Evolutionary conservation across 495 filamentous ascomycete genomes (phyloP).

Genomic region (Penicillium argentinense): DNA sequence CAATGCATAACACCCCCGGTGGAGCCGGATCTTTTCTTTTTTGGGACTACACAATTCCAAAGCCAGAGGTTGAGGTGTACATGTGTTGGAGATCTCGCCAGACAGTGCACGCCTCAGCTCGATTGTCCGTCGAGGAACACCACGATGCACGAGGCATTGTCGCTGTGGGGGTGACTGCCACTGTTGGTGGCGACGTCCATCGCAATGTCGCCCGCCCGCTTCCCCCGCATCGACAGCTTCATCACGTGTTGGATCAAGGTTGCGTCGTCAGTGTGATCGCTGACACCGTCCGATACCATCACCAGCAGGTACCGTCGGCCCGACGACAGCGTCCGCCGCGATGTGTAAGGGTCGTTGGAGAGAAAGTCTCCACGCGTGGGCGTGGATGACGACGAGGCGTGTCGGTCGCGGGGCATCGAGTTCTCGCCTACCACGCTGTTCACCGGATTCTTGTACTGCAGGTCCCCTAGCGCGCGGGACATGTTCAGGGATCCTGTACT

Average conservation of each 20-base stretch:
- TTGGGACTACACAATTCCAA: background rate
- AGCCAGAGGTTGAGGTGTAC: background rate
- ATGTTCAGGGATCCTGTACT: conserved; percentile 38
- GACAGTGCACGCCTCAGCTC: background rate
- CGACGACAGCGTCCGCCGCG: conserved; percentile 18
- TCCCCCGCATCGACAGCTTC: conserved; percentile 32
- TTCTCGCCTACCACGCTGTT: conserved; percentile 21
- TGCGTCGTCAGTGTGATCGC: conserved; percentile 28
- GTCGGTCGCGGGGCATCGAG: conserved; percentile 3
- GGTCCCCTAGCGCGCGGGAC: conserved; percentile 45
- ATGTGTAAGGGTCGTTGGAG: conserved; percentile 36
- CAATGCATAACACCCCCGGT: conserved; percentile 22
- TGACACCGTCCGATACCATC: conserved; percentile 35
- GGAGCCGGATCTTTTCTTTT: background rate
- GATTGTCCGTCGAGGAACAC: conserved; percentile 30
- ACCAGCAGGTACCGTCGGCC: conserved; percentile 33
- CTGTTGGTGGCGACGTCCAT: conserved; percentile 22
- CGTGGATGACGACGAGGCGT: conserved; percentile 19
- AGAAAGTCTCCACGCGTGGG: conserved; percentile 30
- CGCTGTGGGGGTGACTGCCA: conserved; percentile 20
- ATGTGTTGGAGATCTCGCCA: background rate
- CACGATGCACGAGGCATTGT: conserved; percentile 38
- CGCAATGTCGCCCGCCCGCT: conserved; percentile 32
- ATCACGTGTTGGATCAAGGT: conserved; percentile 35
- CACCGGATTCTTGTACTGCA: conserved; percentile 44